Evolutionary conservation across 208 protist species (phyloP).

Genomic region (Naegleria fowleri): DNA sequence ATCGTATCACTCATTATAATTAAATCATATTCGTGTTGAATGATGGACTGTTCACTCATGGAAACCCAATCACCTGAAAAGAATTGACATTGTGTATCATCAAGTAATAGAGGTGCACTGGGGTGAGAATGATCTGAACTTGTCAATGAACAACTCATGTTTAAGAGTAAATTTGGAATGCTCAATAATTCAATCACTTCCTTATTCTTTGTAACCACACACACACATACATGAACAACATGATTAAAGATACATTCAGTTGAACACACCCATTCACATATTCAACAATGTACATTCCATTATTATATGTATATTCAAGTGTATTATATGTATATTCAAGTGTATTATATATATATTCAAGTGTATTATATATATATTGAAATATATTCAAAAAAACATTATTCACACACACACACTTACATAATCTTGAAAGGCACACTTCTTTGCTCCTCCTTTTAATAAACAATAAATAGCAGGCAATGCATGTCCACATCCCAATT

Average conservation of each 20-base stretch:
- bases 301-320: no score
- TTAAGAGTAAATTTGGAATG: background rate
- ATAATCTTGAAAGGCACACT: conserved; percentile 6
- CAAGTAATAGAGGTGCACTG: no score
- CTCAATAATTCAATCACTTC: background rate
- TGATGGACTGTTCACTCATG: background rate
- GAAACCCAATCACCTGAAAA: background rate
- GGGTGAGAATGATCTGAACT: background rate
- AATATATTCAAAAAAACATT: background rate
- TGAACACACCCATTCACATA: no score
- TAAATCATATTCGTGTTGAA: background rate
- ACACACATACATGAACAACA: no score
- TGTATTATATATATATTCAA: no score
- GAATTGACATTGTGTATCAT: background rate
- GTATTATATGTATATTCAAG: no score
- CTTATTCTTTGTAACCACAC: no score
- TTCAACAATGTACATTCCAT: no score
- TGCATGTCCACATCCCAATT: background rate
- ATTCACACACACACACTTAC: background rate
- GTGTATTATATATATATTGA: no score
- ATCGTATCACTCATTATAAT: background rate
- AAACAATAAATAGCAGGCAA: background rate
- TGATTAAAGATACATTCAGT: no score
- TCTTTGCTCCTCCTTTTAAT: background rate
- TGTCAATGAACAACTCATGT: background rate